Evolutionary conservation across 805 yeast genomes (phyloP), one percentile per base, ranked within the genome.

Genomic region (Teunomyces cretensis): DNA sequence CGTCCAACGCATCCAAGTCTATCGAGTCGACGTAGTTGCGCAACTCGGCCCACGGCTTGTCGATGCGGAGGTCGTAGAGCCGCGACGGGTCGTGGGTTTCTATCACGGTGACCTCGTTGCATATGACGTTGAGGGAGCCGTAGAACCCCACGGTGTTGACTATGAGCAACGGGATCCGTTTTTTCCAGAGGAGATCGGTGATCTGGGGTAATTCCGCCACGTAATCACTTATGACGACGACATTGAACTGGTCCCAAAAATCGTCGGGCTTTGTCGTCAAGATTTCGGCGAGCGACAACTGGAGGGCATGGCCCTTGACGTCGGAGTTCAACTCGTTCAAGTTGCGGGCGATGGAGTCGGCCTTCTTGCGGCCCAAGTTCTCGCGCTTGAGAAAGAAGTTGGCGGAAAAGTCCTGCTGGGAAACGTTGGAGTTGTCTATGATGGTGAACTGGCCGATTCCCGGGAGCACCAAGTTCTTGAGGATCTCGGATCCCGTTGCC

Each of bases 381-480:
- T 58, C 67, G 3, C 60, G 64, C 1, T 64, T 63, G 2, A 85
- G 60, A 51, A 86, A 88, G 62, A 88, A 88, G 57, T 87, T 86
- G 8, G 76, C 71, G 9, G 77, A 65, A 6, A 85, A 50, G 51
- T 82, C 85, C 1, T 52, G 58, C 2, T 56, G 63, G 1, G 60
- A 54, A 2, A 83, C 81, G 0, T 44, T 7, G 1, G 52, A 40
- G 19, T 67, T 62, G 53, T 83, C 88, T 14, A 86, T 65, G 5
- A 90, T 70, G 0, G 86, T 78, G 48, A 85, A 74, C 12, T 72
- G 57, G 3, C 95, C 92, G 32, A 84, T 68, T 0, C 88, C 80
- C 0, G 96, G 91, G 14, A 92, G 69, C 1, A 86, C 80, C 46
- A 92, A 67, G 62, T 90, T 89, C 69, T 92, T 91, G 31, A 86